Percentiles rank a stretch among this genome's conserved stretches.
These are phyloP conservation scores for Juglanconis oblonga DNA, from an alignment of 2,329 filamentous ascomycete species.

Conservation along the genomic window DNA sequence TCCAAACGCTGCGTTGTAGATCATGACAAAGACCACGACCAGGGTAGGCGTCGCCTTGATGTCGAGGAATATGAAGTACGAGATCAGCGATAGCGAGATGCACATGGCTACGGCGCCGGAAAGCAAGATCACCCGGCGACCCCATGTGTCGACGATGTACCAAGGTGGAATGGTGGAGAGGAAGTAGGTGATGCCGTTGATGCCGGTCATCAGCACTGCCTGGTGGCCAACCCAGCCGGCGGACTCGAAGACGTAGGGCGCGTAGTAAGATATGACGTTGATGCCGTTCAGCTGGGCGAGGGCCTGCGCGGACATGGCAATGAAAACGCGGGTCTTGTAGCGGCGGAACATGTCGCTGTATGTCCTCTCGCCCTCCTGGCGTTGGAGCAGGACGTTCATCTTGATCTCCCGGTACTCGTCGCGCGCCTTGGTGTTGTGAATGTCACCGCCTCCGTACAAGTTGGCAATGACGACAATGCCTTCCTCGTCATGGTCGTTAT, in stretches of 20 bases:
- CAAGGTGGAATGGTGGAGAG: constrained; percentile 91
- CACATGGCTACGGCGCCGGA: constrained; percentile 89
- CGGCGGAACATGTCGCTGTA: constrained; percentile 94
- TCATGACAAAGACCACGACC: constrained; percentile 94
- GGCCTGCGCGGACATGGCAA: constrained; percentile 97
- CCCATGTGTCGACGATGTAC: constrained; percentile 94
- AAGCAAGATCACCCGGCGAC: constrained; percentile 82
- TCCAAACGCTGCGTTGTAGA: constrained; percentile 96
- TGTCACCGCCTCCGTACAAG: constrained; percentile 91
- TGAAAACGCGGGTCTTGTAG: constrained; percentile 89
- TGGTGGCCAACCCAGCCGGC: constrained; percentile 92
- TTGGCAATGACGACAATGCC: constrained; percentile 98
- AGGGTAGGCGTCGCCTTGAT: constrained; percentile 73
- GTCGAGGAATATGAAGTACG: constrained; percentile 92
- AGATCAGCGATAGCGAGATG: constrained; percentile 81
- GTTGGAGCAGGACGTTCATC: constrained; percentile 90
- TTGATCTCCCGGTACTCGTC: constrained; percentile 99
- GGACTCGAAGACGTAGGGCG: constrained; percentile 91
- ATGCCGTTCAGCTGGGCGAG: constrained; percentile 97
- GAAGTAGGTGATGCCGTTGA: constrained; percentile 88
- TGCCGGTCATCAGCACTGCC: constrained; percentile 94
- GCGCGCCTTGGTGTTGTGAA: constrained; percentile 86
- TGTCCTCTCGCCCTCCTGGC: constrained; percentile 89
- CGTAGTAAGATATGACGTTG: constrained; percentile 99
- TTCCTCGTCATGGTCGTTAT: constrained; percentile 97